A percentile compares a stretch with the other conserved stretches of the same genome.
Conservation (phyloP, 2,329 filamentous ascomycete species). For the Alternaria postmessia region DNA sequence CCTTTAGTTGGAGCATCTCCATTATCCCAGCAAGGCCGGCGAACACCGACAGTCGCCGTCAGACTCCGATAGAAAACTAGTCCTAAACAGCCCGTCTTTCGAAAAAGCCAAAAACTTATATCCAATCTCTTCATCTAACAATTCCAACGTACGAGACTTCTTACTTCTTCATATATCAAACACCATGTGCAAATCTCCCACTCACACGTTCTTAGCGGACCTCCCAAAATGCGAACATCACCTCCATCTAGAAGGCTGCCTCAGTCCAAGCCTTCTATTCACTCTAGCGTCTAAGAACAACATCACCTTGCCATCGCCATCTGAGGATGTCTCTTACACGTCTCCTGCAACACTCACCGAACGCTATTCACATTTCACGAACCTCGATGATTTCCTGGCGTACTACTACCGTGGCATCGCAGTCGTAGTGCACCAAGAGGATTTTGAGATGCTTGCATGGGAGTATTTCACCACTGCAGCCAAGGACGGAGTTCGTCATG, state of each 20-base stretch:
- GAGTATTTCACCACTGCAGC: slow-evolving; percentile 73
- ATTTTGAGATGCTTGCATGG: slow-evolving; percentile 77
- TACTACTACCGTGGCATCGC: slow-evolving; percentile 82
- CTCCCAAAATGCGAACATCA: slow-evolving; percentile 86
- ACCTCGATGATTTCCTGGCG: slow-evolving; percentile 78
- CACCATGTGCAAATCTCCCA: slow-evolving; percentile 29
- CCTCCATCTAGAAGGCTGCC: slow-evolving; percentile 79
- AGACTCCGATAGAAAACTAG: slow-evolving; percentile 1
- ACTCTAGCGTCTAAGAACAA: slow-evolving; percentile 71
- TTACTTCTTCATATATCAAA: background rate
- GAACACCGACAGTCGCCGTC: slow-evolving; percentile 8
- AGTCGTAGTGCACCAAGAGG: slow-evolving; percentile 69
- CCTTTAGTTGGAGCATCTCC: background rate
- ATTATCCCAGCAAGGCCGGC: slow-evolving; percentile 7
- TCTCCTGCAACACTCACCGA: slow-evolving; percentile 66
- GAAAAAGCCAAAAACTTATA: background rate
- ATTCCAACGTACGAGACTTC: background rate
- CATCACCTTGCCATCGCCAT: slow-evolving; percentile 62
- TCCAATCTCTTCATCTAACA: background rate
- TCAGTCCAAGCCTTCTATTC: slow-evolving; percentile 76
- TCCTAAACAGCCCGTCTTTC: background rate
- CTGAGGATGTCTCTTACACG: slow-evolving; percentile 68
- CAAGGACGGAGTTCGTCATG: slow-evolving; percentile 72
- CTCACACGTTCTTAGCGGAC: slow-evolving; percentile 31
- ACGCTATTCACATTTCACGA: slow-evolving; percentile 73